Evolutionary conservation across 73 alveolate genomes (phyloP), one percentile per base, ranked within the genome.

Genomic region (Paramecium primaurelia): DNA sequence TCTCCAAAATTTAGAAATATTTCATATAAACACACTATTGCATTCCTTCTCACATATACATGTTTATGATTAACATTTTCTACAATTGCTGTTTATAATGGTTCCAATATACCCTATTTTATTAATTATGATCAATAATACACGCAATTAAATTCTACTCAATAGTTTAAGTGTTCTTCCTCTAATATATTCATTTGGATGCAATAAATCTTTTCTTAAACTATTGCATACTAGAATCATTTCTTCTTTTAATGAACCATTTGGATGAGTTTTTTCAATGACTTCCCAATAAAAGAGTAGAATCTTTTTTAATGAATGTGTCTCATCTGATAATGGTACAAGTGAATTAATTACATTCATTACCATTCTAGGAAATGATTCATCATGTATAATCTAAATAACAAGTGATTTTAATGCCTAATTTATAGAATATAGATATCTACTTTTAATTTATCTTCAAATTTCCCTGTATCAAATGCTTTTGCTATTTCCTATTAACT

Each of bases 251-350:
- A 98, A 95, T 36, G 98, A 68, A 8, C 99, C 99, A 86, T 98
- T 99, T 36, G 96, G 91, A 58, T 98, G 97, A 54, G 96, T 95
- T 86, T 98, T 98, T 86, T 98, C 99, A 18, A 98, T 96, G 25
- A 96, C 98, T 96, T 98, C 99, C 99, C 99, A 98, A 95, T 97
- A 98, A 75, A 97, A 95, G 59, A 98, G 94, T 45, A 97, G 92
- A 28, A 98, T 93, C 96, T 98, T 98, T 91, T 98, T 98, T 44
- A 98, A 77, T 37, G 94, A 97, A 59, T 97, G 98, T 59, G 94
- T 93, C 68, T 96, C 99, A 0, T 94, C 99, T 88, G 96, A 93
- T 30, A 94, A 89, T 47, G 98, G 96, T 59, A 96, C 97, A 54
- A 94, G 96, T 64, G 93, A 93, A 30, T 95, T 97, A 59, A 97